Evolutionary conservation across 2,329 filamentous ascomycete genomes (phyloP), one percentile per base, ranked within the genome.

Genomic region (Neonectria faginata): DNA sequence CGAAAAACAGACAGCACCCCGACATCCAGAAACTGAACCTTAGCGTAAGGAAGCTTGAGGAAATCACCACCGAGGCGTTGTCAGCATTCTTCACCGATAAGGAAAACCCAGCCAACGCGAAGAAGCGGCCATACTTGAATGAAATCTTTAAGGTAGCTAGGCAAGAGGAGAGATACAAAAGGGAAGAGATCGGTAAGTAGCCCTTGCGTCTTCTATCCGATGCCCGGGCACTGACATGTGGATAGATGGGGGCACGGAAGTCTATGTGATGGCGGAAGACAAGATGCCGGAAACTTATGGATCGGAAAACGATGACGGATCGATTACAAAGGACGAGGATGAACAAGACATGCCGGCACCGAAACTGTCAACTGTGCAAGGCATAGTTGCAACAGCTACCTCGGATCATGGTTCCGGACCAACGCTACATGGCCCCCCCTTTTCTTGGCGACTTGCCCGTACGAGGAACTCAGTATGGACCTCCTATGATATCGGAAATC

Each of bases 141-240:
- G 88, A 90, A 70, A 85, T 90, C 9, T 90, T 91, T 78, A 86
- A 84, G 65, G 83, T 91, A 31, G 88, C 88, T 0, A 82, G 78
- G 60, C 76, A 80, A 31, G 85, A 91, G 67, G 87, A 89, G 72
- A 79, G 84, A 5, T 89, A 78, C 70, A 84, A 79, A 67, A 83
- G 84, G 47, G 84, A 82, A 27, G 86, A 88, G 70, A 85, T 89
- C 55, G 87, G 88, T 89, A 75, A 67, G 82, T 44, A 22, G 11
- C 7, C 5, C 16, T 42, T 16, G 4, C 12, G 20, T 16, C 4
- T 5, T 8, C 8, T 3, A 4, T 14, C 20, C 4, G 29, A 14
- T 20, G n/a, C 2, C 9, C 2, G 18, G 20, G 14, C 5, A 36
- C 48, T 27, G 11, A 31, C 3, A 55, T 50, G 62, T 72, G 60